phyloP scores from a whole-genome alignment of 306 rosid species.

The Gleditsia sinensis region DNA sequence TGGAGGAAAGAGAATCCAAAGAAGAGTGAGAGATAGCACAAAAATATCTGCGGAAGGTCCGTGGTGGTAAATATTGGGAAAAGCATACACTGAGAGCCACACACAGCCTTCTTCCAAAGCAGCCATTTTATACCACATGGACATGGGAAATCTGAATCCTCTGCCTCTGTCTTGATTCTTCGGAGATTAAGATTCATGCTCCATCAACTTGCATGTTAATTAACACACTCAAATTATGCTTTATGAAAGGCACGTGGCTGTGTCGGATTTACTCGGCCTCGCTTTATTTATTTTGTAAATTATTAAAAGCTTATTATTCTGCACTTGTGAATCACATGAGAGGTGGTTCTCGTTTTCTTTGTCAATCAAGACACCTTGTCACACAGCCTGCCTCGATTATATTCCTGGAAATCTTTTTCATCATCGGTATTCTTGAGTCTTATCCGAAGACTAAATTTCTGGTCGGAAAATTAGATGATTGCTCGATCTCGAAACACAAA shows the following conservation, averaged over 20 bases:
- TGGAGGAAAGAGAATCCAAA: constrained; percentile 45
- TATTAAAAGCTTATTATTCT: constrained; percentile 14
- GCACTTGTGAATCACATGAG: constrained; percentile 4
- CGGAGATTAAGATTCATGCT: constrained; percentile 21
- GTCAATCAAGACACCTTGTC: background rate
- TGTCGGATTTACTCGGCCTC: constrained; percentile 48
- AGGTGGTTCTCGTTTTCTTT: background rate
- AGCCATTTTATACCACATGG: constrained; percentile 38
- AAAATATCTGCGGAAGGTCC: constrained; percentile 23
- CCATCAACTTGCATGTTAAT: constrained; percentile 38
- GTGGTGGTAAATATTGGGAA: constrained; percentile 31
- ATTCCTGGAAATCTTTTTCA: constrained; percentile 10
- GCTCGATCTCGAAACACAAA: too few species aligned
- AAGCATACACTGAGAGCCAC: constrained; percentile 41
- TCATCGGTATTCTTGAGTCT: constrained; percentile 4
- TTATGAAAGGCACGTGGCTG: constrained; percentile 54
- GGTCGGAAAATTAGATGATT: too few species aligned
- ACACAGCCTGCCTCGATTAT: background rate
- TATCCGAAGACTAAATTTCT: too few species aligned
- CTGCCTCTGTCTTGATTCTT: constrained; percentile 27
- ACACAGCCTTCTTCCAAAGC: constrained; percentile 13
- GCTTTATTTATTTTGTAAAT: constrained; percentile 12
- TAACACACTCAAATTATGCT: constrained; percentile 20
- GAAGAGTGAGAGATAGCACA: constrained; percentile 6
- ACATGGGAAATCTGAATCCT: background rate